phyloP scores from a whole-genome alignment of 768 basidiomycete species.

The Leucocoprinus leucothites region DNA sequence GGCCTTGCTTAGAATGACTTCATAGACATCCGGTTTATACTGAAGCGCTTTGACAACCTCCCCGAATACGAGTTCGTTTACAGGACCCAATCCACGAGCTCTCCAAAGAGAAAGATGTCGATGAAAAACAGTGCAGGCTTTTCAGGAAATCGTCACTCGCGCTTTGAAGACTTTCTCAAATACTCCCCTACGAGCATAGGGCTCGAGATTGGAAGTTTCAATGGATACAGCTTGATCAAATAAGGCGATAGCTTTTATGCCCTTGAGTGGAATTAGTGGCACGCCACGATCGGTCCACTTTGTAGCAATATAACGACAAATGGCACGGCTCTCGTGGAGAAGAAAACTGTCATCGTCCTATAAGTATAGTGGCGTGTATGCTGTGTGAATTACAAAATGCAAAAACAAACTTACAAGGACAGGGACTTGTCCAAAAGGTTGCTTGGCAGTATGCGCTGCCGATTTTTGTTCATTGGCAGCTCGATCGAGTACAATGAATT shows the following conservation, averaged over 20 bases:
- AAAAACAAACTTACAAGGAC: constrained; percentile 27
- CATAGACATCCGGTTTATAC: too few relatives aligned
- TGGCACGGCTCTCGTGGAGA: constrained; percentile 60
- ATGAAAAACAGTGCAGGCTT: too few relatives aligned
- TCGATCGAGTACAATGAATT: neutral
- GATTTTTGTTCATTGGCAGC: neutral
- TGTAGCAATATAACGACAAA: constrained; percentile 50
- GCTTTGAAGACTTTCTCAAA: neutral
- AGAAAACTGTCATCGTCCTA: constrained; percentile 56
- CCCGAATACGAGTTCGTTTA: too few relatives aligned
- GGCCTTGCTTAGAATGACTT: too few relatives aligned
- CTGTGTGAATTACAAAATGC: neutral
- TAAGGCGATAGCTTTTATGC: constrained; percentile 26
- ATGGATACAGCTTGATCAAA: constrained; percentile 46
- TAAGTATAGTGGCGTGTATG: constrained; percentile 16
- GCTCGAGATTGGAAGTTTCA: constrained; percentile 49
- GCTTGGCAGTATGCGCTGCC: constrained; percentile 12
- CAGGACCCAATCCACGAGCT: too few relatives aligned
- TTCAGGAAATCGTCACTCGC: too few relatives aligned
- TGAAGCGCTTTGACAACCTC: too few relatives aligned
- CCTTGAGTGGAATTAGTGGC: too few relatives aligned
- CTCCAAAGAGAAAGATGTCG: too few relatives aligned
- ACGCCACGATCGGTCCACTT: constrained; percentile 44
- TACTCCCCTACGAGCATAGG: constrained; percentile 27
- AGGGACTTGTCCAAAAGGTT: constrained; percentile 54